Conservation (phyloP, 2,329 filamentous ascomycete species). For the Cercospora sojina region DNA sequence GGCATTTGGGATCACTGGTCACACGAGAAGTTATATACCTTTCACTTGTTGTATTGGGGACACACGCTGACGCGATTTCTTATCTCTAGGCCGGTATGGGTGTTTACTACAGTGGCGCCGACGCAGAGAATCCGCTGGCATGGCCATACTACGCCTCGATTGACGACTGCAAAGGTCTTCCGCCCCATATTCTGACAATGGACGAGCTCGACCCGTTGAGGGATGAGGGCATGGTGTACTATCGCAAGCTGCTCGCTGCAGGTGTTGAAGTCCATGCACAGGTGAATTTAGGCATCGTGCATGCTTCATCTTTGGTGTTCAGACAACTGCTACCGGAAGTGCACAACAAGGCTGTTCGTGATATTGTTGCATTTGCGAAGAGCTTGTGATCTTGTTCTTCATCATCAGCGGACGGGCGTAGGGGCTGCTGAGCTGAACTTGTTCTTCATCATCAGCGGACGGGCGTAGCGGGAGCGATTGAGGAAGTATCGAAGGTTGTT, state of each 20-base stretch:
- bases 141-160: slow-evolving; percentile 36
- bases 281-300: slow-evolving; percentile 32
- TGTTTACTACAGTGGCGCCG: slow-evolving; percentile 29
- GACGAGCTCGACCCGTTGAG: slow-evolving; percentile 37
- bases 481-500: not conserved
- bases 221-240: slow-evolving; percentile 36
- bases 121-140: slow-evolving; percentile 30
- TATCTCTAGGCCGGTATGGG: slow-evolving; percentile 18
- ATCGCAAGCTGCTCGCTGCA: slow-evolving; percentile 30
- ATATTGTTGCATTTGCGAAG: slow-evolving; percentile 32
- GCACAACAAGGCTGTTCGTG: slow-evolving; percentile 26
- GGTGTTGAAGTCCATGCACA: slow-evolving; percentile 30
- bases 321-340: slow-evolving; percentile 31
- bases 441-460: not conserved
- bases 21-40: not conserved
- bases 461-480: not conserved
- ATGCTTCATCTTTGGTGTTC: slow-evolving; percentile 30
- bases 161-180: slow-evolving; percentile 34
- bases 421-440: not conserved
- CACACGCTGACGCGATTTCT: not conserved
- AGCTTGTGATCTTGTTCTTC: slow-evolving; percentile 18
- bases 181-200: slow-evolving; percentile 32
- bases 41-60: not conserved
- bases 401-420: not conserved
- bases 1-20: not conserved